Base-by-base conservation (phyloP, 106 monocot genomes). In the Ottelia alismoides region DNA sequence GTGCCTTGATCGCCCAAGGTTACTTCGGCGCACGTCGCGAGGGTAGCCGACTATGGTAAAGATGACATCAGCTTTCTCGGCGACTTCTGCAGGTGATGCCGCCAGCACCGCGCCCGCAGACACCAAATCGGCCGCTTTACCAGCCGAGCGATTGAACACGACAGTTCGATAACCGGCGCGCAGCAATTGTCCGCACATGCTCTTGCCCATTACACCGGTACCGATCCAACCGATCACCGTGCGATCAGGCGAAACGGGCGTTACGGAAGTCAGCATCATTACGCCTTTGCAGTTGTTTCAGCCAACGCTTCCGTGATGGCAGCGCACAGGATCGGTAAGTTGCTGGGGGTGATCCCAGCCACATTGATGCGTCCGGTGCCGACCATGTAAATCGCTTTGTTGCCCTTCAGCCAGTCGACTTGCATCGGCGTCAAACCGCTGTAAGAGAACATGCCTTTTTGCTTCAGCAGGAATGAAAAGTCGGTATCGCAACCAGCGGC, bases 31-130 rank as follows among this genome's bases (percentile, higher is more conserved):
- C 49, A 81, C 80, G 50, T 81, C 80, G 27, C 58, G 49, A 28
- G 75, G 80, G 64, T 72, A 67, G 19, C 54, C 52, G 25, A 81
- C 62, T 63, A 75, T 72, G 54, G 70, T 61, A 76, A 81, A 76
- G 23, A 76, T 47, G 45, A 81, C 67, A 68, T 75, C 72, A 40
- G 21, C 47, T 22, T 22, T 21, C 28, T 48, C 56, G 26, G 72
- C 75, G 23, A 57, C 63, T 27, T 60, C 71, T 44, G 72, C 35
- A 20, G 76, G 71, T 3, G 76, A 68, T 49, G 59, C 31, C 20
- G 43, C 72, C 51, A 76, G 51, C 25, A 19, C 28, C 18, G 75
- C 75, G 58, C 65, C 67, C 46, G 47, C 29, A 22, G 31, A 25
- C 24, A 11, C 30, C 49, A 68, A 76, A 27, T 17, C 21, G 24